These are phyloP conservation scores for Lichtheimia ramosa DNA, from an alignment of 371 early-diverging fungal species.

Conservation along the genomic window DNA sequence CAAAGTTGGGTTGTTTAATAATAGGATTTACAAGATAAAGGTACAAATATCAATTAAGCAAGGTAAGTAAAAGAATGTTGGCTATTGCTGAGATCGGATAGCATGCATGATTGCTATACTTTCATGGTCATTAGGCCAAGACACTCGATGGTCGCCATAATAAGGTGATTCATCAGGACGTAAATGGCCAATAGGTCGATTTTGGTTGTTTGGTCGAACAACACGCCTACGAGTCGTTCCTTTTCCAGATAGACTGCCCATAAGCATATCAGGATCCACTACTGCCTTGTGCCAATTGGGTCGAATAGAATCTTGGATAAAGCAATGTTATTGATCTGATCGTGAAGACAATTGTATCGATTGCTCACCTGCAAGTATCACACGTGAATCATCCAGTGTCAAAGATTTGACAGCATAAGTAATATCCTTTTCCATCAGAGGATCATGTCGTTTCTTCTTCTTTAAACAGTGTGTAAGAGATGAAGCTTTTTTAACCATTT, in stretches of 20 bases:
- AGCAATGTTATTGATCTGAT: not conserved
- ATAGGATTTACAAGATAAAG: too few relatives aligned
- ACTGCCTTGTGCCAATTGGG: slow-evolving; percentile 64
- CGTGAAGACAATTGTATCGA: not conserved
- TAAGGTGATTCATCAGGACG: slow-evolving; percentile 7
- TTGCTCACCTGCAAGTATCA: slow-evolving; percentile 66
- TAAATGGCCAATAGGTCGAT: not conserved
- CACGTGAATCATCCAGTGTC: slow-evolving; percentile 62
- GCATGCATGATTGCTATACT: slow-evolving; percentile 2
- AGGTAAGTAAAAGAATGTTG: too few relatives aligned
- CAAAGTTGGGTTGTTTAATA: too few relatives aligned
- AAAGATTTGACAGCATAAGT: slow-evolving; percentile 35
- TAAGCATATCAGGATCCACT: not conserved
- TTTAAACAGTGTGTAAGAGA: slow-evolving; percentile 2
- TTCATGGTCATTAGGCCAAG: not conserved
- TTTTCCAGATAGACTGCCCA: slow-evolving; percentile 2
- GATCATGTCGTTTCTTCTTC: slow-evolving; percentile 3
- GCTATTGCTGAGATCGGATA: slow-evolving; percentile 1
- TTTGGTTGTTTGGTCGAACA: slow-evolving; percentile 9
- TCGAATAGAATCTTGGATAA: slow-evolving; percentile 72
- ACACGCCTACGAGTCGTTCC: slow-evolving; percentile 8
- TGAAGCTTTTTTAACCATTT: slow-evolving; percentile 33
- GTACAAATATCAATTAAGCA: too few relatives aligned
- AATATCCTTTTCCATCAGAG: not conserved
- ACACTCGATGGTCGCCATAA: not conserved